Base-by-base conservation (phyloP, 2,329 filamentous ascomycete species). In the Chaetomium sp. region DNA sequence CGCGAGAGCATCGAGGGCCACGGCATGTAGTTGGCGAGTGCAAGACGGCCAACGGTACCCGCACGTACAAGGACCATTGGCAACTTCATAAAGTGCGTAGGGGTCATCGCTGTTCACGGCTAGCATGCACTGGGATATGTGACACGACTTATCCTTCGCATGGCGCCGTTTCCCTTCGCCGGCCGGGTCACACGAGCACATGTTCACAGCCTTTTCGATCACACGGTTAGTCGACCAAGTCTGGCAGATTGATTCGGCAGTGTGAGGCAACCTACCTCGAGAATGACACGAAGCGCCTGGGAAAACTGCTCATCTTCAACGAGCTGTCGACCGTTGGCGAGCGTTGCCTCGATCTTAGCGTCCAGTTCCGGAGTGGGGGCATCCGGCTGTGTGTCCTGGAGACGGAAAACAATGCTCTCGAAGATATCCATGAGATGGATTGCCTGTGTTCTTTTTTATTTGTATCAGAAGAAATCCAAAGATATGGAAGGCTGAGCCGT, bases 111-210 rank as follows among this genome's bases (percentile, higher is more conserved):
- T 61, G 21, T 61, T 47, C 29, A 66, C 58, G 25, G 69, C 70
- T 2, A 42, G 56, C 2, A 70, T 58, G n/a, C 69, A 72, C 50
- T 74, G 72, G 21, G 54, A 29, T 42, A 73, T 70, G 60, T 72
- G 65, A 53, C 72, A 74, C 12, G 70, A 68, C 61, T 70, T 71
- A 57, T 71, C 67, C 19, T 68, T 69, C 2, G 35, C 53, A 49
- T 72, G 70, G 12, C 67, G 65, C 8, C 33, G 29, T 23, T 65
- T 65, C 4, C 57, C 57, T 25, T 62, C 54, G 29, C 56, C 45
- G 35, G 23, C 47, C 13, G 63, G 60, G 21, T 61, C 57, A 53
- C 69, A 70, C 3, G 42, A 56, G 60, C 70, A 71, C 33, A 60
- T 35, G 47, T 64, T 66, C 38, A 70, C 59, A 7, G 60, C 65